These are phyloP conservation scores for Bauhinia variegata DNA, from an alignment of 306 rosid species.

Conservation along the genomic window DNA sequence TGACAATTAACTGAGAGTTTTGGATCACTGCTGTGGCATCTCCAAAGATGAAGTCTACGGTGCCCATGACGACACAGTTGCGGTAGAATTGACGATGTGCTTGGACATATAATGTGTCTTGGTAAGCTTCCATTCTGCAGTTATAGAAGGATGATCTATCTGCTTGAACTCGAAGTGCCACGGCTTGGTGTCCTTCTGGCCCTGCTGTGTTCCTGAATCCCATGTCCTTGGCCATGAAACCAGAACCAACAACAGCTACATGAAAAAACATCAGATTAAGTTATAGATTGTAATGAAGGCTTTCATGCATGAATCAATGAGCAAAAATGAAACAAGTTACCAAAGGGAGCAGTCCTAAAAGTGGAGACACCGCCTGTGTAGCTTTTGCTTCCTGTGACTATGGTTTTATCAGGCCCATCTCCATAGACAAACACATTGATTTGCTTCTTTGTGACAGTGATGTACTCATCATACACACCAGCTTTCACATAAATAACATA, in stretches of 20 bases:
- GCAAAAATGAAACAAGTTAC: constrained; percentile 28
- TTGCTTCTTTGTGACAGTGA: constrained; percentile 33
- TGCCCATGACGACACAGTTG: constrained; percentile 58
- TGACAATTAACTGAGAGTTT: constrained; percentile 42
- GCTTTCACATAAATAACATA: constrained; percentile 53
- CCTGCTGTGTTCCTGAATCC: constrained; percentile 64
- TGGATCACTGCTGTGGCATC: constrained; percentile 49
- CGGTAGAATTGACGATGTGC: constrained; percentile 55
- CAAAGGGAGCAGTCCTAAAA: constrained; percentile 39
- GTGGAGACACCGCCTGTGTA: constrained; percentile 38
- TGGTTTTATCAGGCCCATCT: constrained; percentile 51
- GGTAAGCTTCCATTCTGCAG: constrained; percentile 53
- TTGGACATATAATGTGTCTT: constrained; percentile 53
- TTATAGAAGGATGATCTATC: constrained; percentile 49
- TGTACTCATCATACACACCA: constrained; percentile 49
- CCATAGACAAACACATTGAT: constrained; percentile 55
- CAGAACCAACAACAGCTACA: constrained; percentile 43
- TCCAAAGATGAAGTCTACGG: constrained; percentile 60
- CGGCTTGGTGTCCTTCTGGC: constrained; percentile 58
- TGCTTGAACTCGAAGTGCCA: constrained; percentile 54
- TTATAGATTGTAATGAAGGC: not conserved
- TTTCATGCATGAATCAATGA: no score
- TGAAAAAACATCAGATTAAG: not conserved
- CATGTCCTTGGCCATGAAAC: constrained; percentile 51
- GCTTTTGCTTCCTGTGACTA: constrained; percentile 49